Percentiles rank a stretch among this genome's conserved stretches.
Evolutionary conservation across 495 filamentous ascomycete genomes (phyloP).

Genomic region (Penicillium cataractarum): DNA sequence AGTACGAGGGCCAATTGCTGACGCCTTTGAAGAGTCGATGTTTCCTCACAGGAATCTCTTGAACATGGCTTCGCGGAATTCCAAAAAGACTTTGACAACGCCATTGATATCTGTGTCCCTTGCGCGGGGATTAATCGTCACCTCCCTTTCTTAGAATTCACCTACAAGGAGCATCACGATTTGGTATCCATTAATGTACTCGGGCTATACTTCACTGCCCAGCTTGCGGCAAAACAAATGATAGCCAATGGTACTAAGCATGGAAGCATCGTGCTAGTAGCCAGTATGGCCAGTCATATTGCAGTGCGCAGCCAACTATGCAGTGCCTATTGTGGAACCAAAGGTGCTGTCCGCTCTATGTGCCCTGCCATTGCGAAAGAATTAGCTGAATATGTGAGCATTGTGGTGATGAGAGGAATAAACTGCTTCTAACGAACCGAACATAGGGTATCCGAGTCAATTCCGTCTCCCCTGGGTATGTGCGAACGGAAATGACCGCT

Average conservation of each 20-base stretch:
- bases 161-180: constrained; percentile 46
- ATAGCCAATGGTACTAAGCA: constrained; percentile 49
- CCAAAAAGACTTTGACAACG: constrained; percentile 43
- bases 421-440: neutral
- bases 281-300: constrained; percentile 52
- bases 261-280: constrained; percentile 51
- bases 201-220: constrained; percentile 47
- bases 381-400: constrained; percentile 40
- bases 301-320: constrained; percentile 72
- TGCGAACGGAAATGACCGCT: constrained; percentile 48
- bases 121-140: constrained; percentile 47
- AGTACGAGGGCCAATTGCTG: constrained; percentile 58
- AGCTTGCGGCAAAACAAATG: constrained; percentile 51
- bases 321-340: constrained; percentile 75
- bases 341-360: constrained; percentile 64
- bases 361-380: constrained; percentile 72
- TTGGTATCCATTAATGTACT: constrained; percentile 42
- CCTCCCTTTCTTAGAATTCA: constrained; percentile 43
- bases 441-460: constrained; percentile 48
- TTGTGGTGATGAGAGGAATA: neutral
- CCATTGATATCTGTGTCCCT: constrained; percentile 46
- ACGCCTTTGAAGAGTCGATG: constrained; percentile 54
- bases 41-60: constrained; percentile 62
- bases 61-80: constrained; percentile 54
- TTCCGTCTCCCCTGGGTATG: constrained; percentile 50